Percentiles rank a stretch among this genome's conserved stretches.
phyloP scores from a whole-genome alignment of 176 grass and related monocot species.

The Phragmites australis region DNA sequence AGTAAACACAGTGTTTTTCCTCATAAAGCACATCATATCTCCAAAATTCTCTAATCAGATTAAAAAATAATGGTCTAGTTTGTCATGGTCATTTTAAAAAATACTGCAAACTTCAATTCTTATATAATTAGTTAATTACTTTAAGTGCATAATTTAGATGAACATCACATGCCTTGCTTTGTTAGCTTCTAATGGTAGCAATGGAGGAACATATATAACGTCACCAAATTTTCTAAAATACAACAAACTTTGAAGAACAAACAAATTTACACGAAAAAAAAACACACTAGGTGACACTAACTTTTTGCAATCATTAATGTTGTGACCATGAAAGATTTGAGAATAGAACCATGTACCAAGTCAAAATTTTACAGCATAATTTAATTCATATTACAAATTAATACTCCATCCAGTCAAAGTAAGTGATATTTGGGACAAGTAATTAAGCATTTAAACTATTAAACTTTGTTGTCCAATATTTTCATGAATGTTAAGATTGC shows the following conservation, averaged over 20 bases:
- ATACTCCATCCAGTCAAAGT: background rate
- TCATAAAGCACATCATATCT: background rate
- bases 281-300: background rate
- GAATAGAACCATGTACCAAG: background rate
- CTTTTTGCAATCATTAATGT: constrained; percentile 13
- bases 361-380: background rate
- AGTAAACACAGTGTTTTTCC: background rate
- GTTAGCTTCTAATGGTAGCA: background rate
- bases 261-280: background rate
- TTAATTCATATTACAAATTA: background rate
- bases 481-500: background rate
- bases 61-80: background rate
- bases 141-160: background rate
- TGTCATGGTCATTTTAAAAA: background rate
- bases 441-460: background rate
- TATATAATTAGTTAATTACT: constrained; percentile 1
- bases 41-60: background rate
- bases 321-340: background rate
- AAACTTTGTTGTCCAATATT: background rate
- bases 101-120: background rate
- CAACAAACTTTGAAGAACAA: background rate
- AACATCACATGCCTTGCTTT: background rate
- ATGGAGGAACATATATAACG: background rate
- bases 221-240: background rate
- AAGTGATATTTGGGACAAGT: background rate